A percentile compares a stretch with the other conserved stretches of the same genome.
Conservation (phyloP, 108 stramenopile species). For the Aurantiochytrium sp. region DNA sequence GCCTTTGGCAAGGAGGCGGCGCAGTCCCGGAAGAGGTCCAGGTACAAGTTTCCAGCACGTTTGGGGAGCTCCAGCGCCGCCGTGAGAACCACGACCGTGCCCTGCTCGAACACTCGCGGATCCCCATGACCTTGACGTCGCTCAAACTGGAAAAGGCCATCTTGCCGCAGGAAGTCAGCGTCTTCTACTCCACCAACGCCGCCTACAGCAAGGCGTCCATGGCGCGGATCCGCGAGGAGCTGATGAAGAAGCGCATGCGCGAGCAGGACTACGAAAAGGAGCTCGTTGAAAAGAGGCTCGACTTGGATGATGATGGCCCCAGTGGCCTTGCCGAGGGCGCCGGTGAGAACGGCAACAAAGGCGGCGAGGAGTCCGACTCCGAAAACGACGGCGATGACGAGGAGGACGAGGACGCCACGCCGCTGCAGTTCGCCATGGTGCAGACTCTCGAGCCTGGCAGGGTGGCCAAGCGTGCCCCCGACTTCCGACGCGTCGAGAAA, state of each 20-base stretch:
- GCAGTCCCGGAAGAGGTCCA: background rate
- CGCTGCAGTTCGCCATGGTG: background rate
- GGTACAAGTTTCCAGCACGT: background rate
- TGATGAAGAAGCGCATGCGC: background rate
- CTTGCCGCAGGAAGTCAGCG: background rate
- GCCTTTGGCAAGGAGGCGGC: background rate
- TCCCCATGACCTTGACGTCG: background rate
- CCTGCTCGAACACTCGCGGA: background rate
- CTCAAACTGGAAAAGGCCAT: slow-evolving; percentile 6
- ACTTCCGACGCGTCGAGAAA: background rate
- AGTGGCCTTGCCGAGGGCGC: too few relatives aligned
- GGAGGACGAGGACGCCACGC: background rate
- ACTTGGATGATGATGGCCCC: background rate
- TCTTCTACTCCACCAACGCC: background rate
- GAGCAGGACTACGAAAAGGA: background rate
- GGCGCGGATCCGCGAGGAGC: background rate
- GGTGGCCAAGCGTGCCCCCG: background rate
- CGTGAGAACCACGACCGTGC: background rate
- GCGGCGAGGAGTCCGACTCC: too few relatives aligned
- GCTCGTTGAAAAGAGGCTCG: background rate
- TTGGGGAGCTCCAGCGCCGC: background rate
- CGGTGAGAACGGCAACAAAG: background rate
- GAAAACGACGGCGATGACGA: background rate
- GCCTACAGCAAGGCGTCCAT: slow-evolving; percentile 9
- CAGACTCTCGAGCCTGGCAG: background rate